Evolutionary conservation across 176 grass and related monocot genomes (phyloP), one percentile per base, ranked within the genome.

Genomic region (Neostapfia colusana): DNA sequence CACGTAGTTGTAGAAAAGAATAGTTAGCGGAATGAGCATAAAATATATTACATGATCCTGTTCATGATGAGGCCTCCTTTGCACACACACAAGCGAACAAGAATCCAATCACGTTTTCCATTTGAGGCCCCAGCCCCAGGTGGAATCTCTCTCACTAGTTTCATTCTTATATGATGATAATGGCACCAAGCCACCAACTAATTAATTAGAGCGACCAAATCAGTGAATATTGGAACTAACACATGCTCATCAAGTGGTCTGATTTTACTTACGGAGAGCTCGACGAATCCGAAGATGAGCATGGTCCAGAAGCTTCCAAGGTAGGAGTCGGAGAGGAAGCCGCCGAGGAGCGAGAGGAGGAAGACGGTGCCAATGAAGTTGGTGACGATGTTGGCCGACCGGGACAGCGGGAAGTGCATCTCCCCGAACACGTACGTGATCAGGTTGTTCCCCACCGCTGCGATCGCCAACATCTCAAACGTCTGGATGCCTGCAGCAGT

Each of bases 261-360:
- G 42, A 48, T 36, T 76, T 34, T 8, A 24, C 88, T 88, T 81
- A 96, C 87, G 0, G 89, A 96, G 70, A 95, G 92, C 77, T 95
- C 92, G 17, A 95, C 84, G 69, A 92, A 95, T 44, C 92, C 89
- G 26, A 95, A 92, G 58, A 89, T 89, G 28, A 95, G 77, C 92
- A 95, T 95, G 75, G 92, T 95, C 92, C 92, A 89, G 76, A 92
- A 95, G 81, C 92, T 95, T 45, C 92, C 86, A 13, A 95, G 81
- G 73, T 95, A 95, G 34, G 92, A 95, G 81, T 95, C 92, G 7
- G 92, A 92, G 81, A 95, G 83, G 78, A 95, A 95, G 18, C 92
- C 92, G 3, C 92, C 92, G 11, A 92, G 82, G 60, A 95, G 89
- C 17, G 92, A 95, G 58, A 95, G 77, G 70, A 95, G 81, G 72